Base-by-base conservation (phyloP, 164 flowering plant genomes). In the Tetrastigma voinierianum region DNA sequence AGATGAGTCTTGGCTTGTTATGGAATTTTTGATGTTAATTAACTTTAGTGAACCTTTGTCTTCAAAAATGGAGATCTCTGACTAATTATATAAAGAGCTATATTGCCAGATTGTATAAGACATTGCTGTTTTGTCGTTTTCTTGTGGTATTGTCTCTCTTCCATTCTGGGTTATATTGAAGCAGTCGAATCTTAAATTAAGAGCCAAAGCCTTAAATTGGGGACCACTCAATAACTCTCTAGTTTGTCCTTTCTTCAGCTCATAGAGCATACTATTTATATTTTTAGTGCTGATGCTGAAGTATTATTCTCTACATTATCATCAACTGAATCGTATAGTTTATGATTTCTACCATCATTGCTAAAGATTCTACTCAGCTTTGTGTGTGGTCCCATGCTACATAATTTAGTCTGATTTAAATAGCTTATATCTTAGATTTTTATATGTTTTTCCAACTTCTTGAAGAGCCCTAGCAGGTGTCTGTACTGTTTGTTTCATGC, bases 311-410 rank as follows among this genome's bases (percentile, higher is more conserved):
- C 46, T 59, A 59, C 25, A 53, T 4, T 40, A 63, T 40, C 14
- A 25, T n/a, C 8, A 18, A 8, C 17, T n/a, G 17, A 32, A 17
- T 25, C 21, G 11, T 5, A 46, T 57, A 10, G 20, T 32, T 8
- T n/a, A 43, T 48, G 64, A 59, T 1, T 44, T 25, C 15, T 59
- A 49, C 40, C 9, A 59, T 49, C 23, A 54, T 52, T 49, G 59
- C 20, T 44, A 8, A 25, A 15, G n/a, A 32, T 4, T 53, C 51
- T 25, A 46, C 20, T 71, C 20, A 12, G 7, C 44, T 51, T 65
- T 32, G 54, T 51, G 46, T 66, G 70, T 68, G 71, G 71, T 69
- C 72, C 70, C 65, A 21, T n/a, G n/a, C n/a, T n/a, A n/a, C n/a
- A n/a, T n/a, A n/a, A n/a, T n/a, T 45, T 51, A 58, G 23, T 24